phyloP scores from a whole-genome alignment of 306 rosid genomes.

The Fragaria iinumae region DNA sequence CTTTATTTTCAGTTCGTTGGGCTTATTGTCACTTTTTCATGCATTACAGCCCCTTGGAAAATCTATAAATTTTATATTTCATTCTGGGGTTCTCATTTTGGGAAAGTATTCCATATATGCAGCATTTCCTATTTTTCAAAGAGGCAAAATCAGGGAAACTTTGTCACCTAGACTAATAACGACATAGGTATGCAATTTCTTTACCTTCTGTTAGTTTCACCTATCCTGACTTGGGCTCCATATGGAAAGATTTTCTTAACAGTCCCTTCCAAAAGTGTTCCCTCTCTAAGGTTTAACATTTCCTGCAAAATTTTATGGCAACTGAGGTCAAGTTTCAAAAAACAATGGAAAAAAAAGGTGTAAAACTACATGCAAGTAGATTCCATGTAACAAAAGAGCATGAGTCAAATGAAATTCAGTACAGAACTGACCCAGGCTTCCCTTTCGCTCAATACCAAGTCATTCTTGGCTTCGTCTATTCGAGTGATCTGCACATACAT shows the following conservation, averaged over 20 bases:
- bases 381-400: constrained; percentile 11
- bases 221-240: constrained; percentile 87
- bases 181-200: constrained; percentile 21
- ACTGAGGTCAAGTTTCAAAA: constrained; percentile 10
- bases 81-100: not conserved
- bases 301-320: constrained; percentile 46
- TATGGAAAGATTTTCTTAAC: constrained; percentile 71
- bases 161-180: not conserved
- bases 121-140: not conserved
- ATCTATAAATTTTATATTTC: not conserved
- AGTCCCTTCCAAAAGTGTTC: constrained; percentile 80
- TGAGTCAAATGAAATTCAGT: constrained; percentile 16
- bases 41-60: not conserved
- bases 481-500: constrained; percentile 66
- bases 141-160: not conserved
- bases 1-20: not conserved
- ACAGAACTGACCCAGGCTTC: constrained; percentile 83
- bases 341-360: not conserved
- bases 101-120: not conserved
- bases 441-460: constrained; percentile 73
- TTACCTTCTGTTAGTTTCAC: constrained; percentile 68
- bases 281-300: constrained; percentile 65
- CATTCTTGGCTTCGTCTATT: constrained; percentile 72
- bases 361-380: not conserved
- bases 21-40: not conserved